Conservation (phyloP, 257 asterid species). For the Solanum lignicaule region DNA sequence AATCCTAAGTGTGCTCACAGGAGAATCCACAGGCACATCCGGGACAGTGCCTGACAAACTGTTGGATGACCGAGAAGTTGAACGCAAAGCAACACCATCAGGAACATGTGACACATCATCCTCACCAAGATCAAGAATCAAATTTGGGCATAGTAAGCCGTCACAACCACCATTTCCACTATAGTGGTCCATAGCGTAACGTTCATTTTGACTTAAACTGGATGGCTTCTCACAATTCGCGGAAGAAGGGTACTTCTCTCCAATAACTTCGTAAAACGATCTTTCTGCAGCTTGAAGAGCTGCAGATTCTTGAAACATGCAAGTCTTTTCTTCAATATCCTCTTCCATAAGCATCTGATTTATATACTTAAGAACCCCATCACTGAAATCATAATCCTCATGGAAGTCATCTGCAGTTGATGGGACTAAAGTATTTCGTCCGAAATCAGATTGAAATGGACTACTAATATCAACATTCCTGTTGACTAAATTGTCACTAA, state of each 20-base stretch:
- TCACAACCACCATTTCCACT: not conserved
- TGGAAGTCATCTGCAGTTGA: slow-evolving; percentile 13
- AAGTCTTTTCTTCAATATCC: slow-evolving; percentile 54
- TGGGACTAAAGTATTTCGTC: not conserved
- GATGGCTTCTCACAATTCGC: slow-evolving; percentile 15
- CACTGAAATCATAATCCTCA: slow-evolving; percentile 48
- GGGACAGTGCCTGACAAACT: slow-evolving; percentile 29
- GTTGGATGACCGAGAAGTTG: slow-evolving; percentile 25
- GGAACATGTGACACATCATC: not conserved
- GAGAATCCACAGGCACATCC: slow-evolving; percentile 43
- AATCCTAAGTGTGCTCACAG: slow-evolving; percentile 29
- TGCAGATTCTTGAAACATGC: slow-evolving; percentile 47
- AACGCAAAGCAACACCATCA: slow-evolving; percentile 12
- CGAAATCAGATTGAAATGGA: not conserved
- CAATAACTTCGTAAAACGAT: slow-evolving; percentile 60
- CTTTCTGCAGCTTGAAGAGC: slow-evolving; percentile 58
- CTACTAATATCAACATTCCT: not conserved
- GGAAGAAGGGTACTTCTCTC: slow-evolving; percentile 44
- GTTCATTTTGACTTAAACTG: slow-evolving; percentile 12
- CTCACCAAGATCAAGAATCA: slow-evolving; percentile 16
- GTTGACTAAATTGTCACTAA: not conserved
- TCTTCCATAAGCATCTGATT: slow-evolving; percentile 66
- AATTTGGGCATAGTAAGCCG: slow-evolving; percentile 22
- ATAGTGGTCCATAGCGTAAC: slow-evolving; percentile 4
- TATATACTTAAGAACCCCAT: slow-evolving; percentile 46